Conservation (phyloP, 345 rosid genomes). For the Reutealis trisperma region DNA sequence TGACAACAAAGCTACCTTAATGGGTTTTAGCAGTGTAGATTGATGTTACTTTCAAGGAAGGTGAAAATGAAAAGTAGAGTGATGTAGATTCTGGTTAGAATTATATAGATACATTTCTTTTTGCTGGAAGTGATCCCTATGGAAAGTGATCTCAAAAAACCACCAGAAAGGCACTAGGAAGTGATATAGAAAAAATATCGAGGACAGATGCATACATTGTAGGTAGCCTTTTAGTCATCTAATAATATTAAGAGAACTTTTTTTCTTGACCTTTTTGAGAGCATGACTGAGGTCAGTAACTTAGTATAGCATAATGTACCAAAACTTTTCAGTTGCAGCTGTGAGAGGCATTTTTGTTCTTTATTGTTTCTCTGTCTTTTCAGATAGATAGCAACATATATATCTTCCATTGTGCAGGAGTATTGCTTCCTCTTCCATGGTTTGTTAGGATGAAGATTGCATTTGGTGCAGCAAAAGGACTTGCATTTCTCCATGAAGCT, state of each 20-base stretch:
- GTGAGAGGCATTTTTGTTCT: too few relatives aligned
- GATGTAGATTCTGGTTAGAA: background rate
- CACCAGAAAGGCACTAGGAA: background rate
- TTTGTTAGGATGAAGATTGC: constrained; percentile 87
- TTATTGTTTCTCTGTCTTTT: background rate
- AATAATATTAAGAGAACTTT: too few relatives aligned
- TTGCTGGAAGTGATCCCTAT: background rate
- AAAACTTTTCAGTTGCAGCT: background rate
- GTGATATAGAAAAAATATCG: too few relatives aligned
- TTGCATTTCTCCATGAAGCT: constrained; percentile 93
- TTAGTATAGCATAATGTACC: background rate
- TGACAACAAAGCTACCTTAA: background rate
- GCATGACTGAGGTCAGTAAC: background rate
- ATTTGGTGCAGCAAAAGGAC: constrained; percentile 94
- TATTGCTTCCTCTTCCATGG: constrained; percentile 94
- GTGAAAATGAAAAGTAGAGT: background rate
- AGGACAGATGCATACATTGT: background rate
- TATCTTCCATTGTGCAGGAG: constrained; percentile 50
- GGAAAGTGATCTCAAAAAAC: background rate
- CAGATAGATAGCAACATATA: background rate
- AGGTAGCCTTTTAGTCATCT: background rate
- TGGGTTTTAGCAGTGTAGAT: background rate
- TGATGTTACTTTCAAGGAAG: background rate
- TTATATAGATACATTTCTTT: too few relatives aligned
- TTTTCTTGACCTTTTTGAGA: too few relatives aligned